These are phyloP conservation scores for Cinnamomum micranthum DNA, from an alignment of 164 flowering plant genomes.

Conservation along the genomic window DNA sequence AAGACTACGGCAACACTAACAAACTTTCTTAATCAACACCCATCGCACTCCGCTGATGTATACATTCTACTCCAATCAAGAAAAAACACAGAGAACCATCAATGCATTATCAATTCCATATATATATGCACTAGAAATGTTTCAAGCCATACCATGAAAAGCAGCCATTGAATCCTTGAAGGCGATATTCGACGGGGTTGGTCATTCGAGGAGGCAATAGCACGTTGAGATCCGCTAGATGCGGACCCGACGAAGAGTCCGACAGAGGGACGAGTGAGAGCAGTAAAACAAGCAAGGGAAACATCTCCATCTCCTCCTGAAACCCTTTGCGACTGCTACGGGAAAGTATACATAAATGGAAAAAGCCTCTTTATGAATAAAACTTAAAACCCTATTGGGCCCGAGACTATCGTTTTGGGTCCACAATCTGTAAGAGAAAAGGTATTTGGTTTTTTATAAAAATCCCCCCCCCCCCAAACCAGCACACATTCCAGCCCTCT, in stretches of 20 bases:
- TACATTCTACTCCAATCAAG: background rate
- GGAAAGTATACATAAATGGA: no score
- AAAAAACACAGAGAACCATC: background rate
- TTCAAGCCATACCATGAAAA: constrained; percentile 60
- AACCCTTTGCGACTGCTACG: no score
- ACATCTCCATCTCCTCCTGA: constrained; percentile 11
- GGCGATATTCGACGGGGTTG: constrained; percentile 73
- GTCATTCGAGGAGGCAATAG: constrained; percentile 88
- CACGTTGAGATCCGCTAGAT: constrained; percentile 81
- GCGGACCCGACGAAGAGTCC: constrained; percentile 60
- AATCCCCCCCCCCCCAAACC: no score
- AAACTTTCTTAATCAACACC: no score
- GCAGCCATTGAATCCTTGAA: constrained; percentile 88
- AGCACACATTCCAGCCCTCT: no score
- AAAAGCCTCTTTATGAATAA: no score
- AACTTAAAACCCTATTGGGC: no score
- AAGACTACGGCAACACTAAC: no score
- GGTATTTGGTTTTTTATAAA: no score
- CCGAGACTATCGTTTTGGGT: no score
- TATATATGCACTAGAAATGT: background rate
- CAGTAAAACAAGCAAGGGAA: background rate
- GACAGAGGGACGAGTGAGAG: background rate
- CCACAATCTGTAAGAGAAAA: no score
- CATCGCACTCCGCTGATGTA: no score
- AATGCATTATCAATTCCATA: background rate